Conservation (phyloP, 768 basidiomycete genomes). For the Tephrocybe sp. region DNA sequence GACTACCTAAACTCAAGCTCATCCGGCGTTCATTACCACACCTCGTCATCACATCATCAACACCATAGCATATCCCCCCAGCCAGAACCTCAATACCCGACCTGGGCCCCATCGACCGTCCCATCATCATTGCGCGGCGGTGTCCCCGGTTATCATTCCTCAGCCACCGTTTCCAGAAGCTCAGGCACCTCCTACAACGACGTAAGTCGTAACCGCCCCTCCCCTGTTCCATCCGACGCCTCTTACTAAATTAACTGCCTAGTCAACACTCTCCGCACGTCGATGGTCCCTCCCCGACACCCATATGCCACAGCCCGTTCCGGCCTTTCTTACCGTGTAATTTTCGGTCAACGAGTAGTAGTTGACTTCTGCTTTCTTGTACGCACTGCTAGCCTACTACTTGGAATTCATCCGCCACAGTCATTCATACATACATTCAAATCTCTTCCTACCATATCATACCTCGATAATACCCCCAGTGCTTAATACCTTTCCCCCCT, state of each 20-base stretch:
- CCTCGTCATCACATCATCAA: not conserved
- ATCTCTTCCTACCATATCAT: too few relatives aligned
- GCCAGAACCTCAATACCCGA: conserved; percentile 2
- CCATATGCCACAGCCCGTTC: too few relatives aligned
- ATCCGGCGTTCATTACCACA: conserved; percentile 7
- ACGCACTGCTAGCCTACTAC: too few relatives aligned
- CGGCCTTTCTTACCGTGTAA: too few relatives aligned
- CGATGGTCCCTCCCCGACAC: conserved; percentile 16
- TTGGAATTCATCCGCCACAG: too few relatives aligned
- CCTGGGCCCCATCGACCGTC: not conserved
- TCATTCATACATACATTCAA: too few relatives aligned
- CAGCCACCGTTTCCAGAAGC: conserved; percentile 1
- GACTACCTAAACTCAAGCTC: conserved; percentile 12
- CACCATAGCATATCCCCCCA: not conserved
- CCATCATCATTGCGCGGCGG: conserved; percentile 2
- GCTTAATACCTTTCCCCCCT: too few relatives aligned
- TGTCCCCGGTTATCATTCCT: conserved; percentile 8
- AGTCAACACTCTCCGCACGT: conserved; percentile 7
- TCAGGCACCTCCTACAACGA: not conserved
- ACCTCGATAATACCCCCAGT: too few relatives aligned
- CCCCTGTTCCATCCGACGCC: not conserved
- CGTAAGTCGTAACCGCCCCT: conserved; percentile 7
- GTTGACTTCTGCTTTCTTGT: too few relatives aligned
- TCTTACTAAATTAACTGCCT: not conserved
- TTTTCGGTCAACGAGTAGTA: too few relatives aligned